Conservation (phyloP, 2,329 filamentous ascomycete genomes). For the Tolypocladium ophioglossoides region DNA sequence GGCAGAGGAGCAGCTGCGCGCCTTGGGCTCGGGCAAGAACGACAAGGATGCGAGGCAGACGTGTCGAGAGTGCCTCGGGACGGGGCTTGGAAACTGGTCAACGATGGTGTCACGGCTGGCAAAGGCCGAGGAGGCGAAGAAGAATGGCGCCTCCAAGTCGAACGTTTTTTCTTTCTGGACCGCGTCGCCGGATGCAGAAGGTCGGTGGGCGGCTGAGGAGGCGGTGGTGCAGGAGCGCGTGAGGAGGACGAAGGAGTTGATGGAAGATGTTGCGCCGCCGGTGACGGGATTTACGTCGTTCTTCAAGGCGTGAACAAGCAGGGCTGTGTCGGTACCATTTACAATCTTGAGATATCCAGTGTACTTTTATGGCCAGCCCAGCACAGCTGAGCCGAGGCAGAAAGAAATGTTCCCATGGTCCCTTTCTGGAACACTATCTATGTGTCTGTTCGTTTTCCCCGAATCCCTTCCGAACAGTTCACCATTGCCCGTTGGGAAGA, state of each 20-base stretch:
- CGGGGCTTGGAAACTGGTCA: conserved; percentile 73
- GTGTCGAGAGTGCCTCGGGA: conserved; percentile 67
- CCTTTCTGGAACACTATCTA: background rate
- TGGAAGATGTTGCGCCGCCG: conserved; percentile 36
- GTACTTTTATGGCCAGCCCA: background rate
- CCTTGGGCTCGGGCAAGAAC: conserved; percentile 17
- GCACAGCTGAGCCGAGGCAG: background rate
- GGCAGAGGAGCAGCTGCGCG: conserved; percentile 57
- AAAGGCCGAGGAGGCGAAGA: conserved; percentile 32
- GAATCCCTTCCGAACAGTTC: no score
- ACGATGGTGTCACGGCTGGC: conserved; percentile 64
- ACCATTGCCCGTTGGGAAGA: background rate
- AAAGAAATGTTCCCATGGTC: background rate
- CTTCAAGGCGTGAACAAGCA: conserved; percentile 27
- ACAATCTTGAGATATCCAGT: background rate
- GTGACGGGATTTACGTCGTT: conserved; percentile 20
- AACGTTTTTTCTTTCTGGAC: conserved; percentile 27
- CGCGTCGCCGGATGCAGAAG: conserved; percentile 22
- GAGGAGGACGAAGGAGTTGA: conserved; percentile 37
- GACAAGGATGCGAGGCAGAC: conserved; percentile 32
- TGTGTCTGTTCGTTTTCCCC: background rate
- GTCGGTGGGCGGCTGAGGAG: conserved; percentile 44
- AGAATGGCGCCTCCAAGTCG: conserved; percentile 21
- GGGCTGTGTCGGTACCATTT: background rate
- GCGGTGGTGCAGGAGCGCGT: conserved; percentile 42